Percentiles rank a stretch among this genome's conserved stretches.
phyloP scores from a whole-genome alignment of 2,329 filamentous ascomycete species.

The Colletotrichum caudatum region DNA sequence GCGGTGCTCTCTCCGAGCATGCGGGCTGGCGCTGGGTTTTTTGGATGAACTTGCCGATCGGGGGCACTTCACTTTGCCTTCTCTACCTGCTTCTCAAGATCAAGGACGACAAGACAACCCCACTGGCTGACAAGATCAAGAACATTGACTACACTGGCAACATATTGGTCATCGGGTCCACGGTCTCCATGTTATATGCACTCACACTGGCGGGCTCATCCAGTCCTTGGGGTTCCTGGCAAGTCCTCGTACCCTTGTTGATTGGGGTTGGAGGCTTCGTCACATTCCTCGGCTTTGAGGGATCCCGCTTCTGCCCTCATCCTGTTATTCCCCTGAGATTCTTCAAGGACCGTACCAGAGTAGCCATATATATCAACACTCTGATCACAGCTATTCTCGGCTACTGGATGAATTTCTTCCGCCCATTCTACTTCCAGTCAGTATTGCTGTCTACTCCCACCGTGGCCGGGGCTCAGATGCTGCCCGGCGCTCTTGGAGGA shows the following conservation, averaged over 20 bases:
- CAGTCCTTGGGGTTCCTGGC: neutral
- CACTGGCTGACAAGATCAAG: neutral
- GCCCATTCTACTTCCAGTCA: neutral
- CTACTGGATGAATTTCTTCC: neutral
- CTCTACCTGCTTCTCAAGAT: neutral
- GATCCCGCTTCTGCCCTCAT: neutral
- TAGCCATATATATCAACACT: neutral
- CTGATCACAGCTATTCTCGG: neutral
- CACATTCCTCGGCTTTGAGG: neutral
- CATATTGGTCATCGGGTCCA: neutral
- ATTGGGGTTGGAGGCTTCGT: neutral
- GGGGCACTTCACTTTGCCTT: neutral
- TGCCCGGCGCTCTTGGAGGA: neutral
- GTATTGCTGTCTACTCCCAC: neutral
- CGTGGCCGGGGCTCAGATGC: neutral
- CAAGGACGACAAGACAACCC: neutral
- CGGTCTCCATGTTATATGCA: neutral
- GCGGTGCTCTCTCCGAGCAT: neutral
- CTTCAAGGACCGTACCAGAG: neutral
- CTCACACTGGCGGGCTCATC: neutral
- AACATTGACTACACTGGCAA: neutral
- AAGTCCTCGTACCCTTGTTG: neutral
- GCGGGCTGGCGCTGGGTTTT: neutral
- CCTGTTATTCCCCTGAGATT: neutral
- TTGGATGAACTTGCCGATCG: neutral